Percentiles rank a stretch among this genome's conserved stretches.
These are phyloP conservation scores for Candida orba DNA, from an alignment of 805 yeast genomes.

Conservation along the genomic window DNA sequence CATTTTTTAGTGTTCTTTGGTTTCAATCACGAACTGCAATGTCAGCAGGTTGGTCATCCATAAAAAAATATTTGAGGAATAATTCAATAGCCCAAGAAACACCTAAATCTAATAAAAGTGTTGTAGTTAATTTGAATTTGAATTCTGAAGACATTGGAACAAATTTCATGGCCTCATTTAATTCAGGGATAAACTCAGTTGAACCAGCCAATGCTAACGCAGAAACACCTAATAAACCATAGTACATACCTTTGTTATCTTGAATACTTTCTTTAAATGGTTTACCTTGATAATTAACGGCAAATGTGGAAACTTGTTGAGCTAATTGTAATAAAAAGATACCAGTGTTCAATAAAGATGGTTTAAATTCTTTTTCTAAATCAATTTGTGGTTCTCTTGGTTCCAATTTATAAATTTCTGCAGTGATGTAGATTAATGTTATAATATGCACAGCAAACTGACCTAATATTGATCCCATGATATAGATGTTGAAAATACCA, in stretches of 20 bases:
- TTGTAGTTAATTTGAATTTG: slow-evolving; percentile 67
- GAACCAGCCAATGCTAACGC: slow-evolving; percentile 85
- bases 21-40: slow-evolving; percentile 47
- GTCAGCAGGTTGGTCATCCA: slow-evolving; percentile 89
- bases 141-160: slow-evolving; percentile 76
- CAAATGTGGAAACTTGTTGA: slow-evolving; percentile 96
- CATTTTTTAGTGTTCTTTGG: no score
- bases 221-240: slow-evolving; percentile 87
- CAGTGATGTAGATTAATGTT: slow-evolving; percentile 75
- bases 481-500: slow-evolving; percentile 90
- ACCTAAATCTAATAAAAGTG: slow-evolving; percentile 69
- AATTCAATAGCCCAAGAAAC: slow-evolving; percentile 74
- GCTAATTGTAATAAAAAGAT: slow-evolving; percentile 90
- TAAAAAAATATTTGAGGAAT: slow-evolving; percentile 74
- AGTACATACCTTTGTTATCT: slow-evolving; percentile 95
- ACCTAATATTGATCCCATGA: slow-evolving; percentile 95
- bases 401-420: slow-evolving; percentile 77
- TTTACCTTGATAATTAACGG: slow-evolving; percentile 94
- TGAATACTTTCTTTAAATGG: slow-evolving; percentile 90
- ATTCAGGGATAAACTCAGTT: slow-evolving; percentile 90
- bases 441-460: slow-evolving; percentile 91
- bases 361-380: slow-evolving; percentile 79
- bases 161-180: slow-evolving; percentile 85
- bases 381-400: slow-evolving; percentile 91
- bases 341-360: slow-evolving; percentile 92